phyloP scores from a whole-genome alignment of 768 basidiomycete genomes.

The Lentinula sp. region DNA sequence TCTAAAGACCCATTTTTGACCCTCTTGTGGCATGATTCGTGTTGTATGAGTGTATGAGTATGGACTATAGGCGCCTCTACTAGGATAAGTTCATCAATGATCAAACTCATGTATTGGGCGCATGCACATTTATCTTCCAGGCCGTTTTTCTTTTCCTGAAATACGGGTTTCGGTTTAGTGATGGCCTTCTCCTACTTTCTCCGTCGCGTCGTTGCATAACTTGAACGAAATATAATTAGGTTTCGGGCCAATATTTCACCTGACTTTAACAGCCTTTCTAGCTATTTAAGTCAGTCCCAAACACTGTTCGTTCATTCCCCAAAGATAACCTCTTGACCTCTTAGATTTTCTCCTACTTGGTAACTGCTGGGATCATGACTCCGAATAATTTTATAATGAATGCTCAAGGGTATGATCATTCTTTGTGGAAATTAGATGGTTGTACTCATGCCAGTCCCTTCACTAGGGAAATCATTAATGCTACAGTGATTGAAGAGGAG shows the following conservation, averaged over 20 bases:
- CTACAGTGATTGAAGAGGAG: background rate
- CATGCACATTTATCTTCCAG: background rate
- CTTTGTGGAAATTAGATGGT: background rate
- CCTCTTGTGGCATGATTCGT: background rate
- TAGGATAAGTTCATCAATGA: background rate
- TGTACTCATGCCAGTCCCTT: background rate
- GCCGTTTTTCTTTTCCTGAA: background rate
- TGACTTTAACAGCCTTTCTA: background rate
- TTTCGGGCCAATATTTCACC: background rate
- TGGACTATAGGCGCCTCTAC: background rate
- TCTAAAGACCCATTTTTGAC: background rate
- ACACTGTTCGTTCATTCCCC: background rate
- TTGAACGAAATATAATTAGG: background rate
- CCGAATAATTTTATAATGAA: background rate
- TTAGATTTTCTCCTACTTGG: no score
- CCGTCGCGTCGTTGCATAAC: background rate
- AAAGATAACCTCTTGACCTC: background rate
- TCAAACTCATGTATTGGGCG: background rate
- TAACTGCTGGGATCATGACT: background rate
- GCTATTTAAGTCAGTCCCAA: background rate
- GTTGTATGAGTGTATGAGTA: background rate
- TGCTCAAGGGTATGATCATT: background rate
- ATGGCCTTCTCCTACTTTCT: background rate
- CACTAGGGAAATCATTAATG: background rate
- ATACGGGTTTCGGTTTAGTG: background rate